Base-by-base conservation (phyloP, 345 rosid genomes). In the Eutrema yunnanense region DNA sequence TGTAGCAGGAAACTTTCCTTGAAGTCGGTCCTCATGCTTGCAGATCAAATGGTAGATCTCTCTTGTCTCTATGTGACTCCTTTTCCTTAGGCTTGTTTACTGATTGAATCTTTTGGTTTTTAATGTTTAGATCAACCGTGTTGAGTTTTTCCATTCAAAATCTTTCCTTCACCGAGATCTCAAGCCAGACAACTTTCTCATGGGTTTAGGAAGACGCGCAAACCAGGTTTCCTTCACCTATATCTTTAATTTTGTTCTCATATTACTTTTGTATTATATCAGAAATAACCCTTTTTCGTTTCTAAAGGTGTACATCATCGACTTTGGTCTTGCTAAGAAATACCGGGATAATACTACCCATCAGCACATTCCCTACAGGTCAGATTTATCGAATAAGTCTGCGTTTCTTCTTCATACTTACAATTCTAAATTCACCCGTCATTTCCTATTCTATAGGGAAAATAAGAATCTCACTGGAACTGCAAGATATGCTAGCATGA, bases 401-500 rank as follows among this genome's bases (percentile, higher is more conserved):
- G 4, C 11, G 2, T 41, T 40, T 74, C 56, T 43, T 52, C 65
- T 47, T 62, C 30, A 26, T 9, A 29, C 4, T 5, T 13, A 76
- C 14, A 38, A 9, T 2, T 37, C 58, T 6, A 27, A 59, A 16
- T n/a, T 9, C 0, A 0, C 3, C 12, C 4, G 6, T 12, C 22
- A 16, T 33, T 59, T 4, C 12, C 3, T 3, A 4, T 7, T 29
- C 71, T 82, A 65, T 86, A 95, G 99, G 78, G 99, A 95, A 78
- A 95, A 95, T 65, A 92, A 95, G 77, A 92, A 90, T 78, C 82
- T 95, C 80, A 92, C 98, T 26, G 98, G 99, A 80, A 95, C 99
- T 71, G 98, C 99, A 50, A 88, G 99, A 87, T 95, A 95, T 85
- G 99, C 99, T 38, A 95, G 99, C 88, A 95, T 88, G 98, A 92